Conservation (phyloP, 106 monocot species). For the Amphibolis antarctica region DNA sequence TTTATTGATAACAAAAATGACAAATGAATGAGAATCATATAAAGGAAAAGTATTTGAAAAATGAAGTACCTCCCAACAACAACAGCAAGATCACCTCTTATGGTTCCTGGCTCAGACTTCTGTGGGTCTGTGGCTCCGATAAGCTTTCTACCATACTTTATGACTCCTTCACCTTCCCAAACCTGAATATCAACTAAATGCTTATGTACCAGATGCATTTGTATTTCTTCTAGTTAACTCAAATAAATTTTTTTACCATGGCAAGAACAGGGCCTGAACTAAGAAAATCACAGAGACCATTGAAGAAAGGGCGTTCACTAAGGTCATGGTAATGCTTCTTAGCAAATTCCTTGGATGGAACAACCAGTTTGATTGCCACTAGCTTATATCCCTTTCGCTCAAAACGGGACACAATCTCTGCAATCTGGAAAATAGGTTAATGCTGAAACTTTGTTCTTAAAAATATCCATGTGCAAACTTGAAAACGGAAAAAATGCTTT, state of each 20-base stretch:
- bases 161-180: conserved; percentile 99
- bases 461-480: neutral
- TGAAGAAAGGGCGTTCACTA: conserved; percentile 88
- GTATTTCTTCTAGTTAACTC: too few species aligned
- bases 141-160: conserved; percentile 89
- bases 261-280: conserved; percentile 95
- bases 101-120: conserved; percentile 83
- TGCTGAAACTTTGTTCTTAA: neutral
- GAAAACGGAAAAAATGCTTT: neutral
- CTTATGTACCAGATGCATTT: neutral
- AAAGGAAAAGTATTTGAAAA: neutral
- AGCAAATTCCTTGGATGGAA: conserved; percentile 84
- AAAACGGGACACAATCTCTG: conserved; percentile 86
- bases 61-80: conserved; percentile 70
- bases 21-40: too few species aligned
- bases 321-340: conserved; percentile 95
- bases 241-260: conserved; percentile 38
- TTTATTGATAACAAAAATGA: too few species aligned
- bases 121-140: conserved; percentile 95
- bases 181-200: conserved; percentile 32
- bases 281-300: conserved; percentile 80
- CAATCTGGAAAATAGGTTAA: conserved; percentile 35
- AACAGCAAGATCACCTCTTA: conserved; percentile 93
- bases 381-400: conserved; percentile 90
- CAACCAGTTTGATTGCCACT: conserved; percentile 76